Evolutionary conservation across 148 eudicot species (phyloP), one percentile per base, ranked within the genome.

Genomic region (Nepenthes gracilis): DNA sequence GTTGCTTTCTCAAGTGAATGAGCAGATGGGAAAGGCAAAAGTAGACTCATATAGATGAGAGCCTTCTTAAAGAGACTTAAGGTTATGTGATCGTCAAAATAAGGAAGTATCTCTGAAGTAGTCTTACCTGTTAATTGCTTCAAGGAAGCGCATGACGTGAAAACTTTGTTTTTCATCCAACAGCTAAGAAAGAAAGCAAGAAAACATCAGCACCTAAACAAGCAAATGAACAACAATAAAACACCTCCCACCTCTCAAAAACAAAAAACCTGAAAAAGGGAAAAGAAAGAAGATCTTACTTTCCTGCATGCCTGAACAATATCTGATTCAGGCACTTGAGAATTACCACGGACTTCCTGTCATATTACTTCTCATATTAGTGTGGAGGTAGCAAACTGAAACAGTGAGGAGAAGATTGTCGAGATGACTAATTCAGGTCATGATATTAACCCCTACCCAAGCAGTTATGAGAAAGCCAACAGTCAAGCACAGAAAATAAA

Each of bases 41-140:
- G 23, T 23, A 23, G 23, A 23, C 0, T 23, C 23, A 23, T 23
- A 23, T 23, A 23, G 23, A 23, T 23, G 23, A 23, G 23, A 23
- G 23, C 23, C 23, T 23, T 0, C 23, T 23, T 23, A 23, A 23
- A 23, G 23, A 23, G 23, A 23, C 23, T 23, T 23, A 23, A 23
- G 23, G 23, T 40, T 40, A 40, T 40, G 45, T 8, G 8, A 40
- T 40, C 45, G 8, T 8, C 8, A 40, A 8, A 40, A 49, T 11
- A 34, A 55, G 45, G 7, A 6, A 35, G 49, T 37, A 36, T 38
- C 36, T 1, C 59, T 5, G 49, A 8, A 3, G 52, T 40, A 0
- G 54, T 5, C 54, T 64, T 80, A 92, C 98, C 81, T 83, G 52
- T 84, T 92, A 55, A 92, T 70, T 64, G 96, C 94, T 72, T 92